Base-by-base conservation (phyloP, 768 basidiomycete species). In the Leccinellum albellum region DNA sequence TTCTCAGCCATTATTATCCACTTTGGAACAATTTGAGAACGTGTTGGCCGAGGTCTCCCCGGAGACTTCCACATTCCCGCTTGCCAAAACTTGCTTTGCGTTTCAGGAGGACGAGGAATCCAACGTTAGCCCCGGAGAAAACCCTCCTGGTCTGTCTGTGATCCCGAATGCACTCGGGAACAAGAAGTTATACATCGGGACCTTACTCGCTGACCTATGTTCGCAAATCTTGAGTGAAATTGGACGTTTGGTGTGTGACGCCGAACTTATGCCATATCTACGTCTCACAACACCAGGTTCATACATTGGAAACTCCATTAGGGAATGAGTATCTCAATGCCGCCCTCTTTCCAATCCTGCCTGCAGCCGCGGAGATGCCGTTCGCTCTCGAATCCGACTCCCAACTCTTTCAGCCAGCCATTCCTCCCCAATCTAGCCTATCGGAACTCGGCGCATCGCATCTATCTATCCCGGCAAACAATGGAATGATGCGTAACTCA, bases 81-180 rank as follows among this genome's bases (percentile, higher is more conserved):
- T 95, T 26, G 87, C 91, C 20, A 86, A 79, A 66, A 87, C 83
- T 56, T 92, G 91, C 67, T 91, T 92, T 69, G 88, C 89, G 8
- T 97, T 95, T 61, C 92, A 94, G 70, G 81, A 81, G 32, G 85
- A 83, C 35, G 70, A 73, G n/a, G 61, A 52, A 6, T 76, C 76
- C 24, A 81, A 82, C 58, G 72, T 83, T 29, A 82, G 84, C 57
- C 75, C 83, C 32, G 79, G 79, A 8, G 82, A 84, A 51, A 78
- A 74, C 51, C 74, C 83, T 14, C 77, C 82, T 26, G 87, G 88
- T 17, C 69, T 94, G 35, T 82, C 90, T 20, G 78, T 91, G 26
- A 89, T 97, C 50, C 94, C 94, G 3, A 84, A 81, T 60, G 82
- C 86, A 63, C 91, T 94, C 84, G 89, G 89, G 6, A 93, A 95